Percentiles rank a stretch among this genome's conserved stretches.
These are phyloP conservation scores for Adansonia rubrostipa DNA, from an alignment of 441 rosid species.

Conservation along the genomic window DNA sequence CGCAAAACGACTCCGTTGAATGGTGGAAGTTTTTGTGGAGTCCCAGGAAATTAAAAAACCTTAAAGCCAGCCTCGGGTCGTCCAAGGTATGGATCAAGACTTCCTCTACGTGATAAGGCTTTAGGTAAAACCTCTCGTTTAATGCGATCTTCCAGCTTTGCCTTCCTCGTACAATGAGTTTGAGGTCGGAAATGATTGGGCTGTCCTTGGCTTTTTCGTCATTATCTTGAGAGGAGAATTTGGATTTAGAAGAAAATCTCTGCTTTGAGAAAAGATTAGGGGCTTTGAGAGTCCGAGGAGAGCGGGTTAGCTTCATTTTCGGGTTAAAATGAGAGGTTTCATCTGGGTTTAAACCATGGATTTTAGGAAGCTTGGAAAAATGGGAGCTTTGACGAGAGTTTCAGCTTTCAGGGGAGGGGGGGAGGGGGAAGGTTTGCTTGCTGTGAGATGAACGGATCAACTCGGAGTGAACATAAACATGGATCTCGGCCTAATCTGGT, in stretches of 20 bases:
- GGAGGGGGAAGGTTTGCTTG: not conserved
- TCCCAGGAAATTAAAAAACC: conserved; percentile 89
- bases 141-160: conserved; percentile 72
- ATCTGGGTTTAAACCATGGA: conserved; percentile 7
- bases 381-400: not conserved
- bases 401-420: not conserved
- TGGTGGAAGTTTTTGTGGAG: conserved; percentile 72
- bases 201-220: conserved; percentile 39
- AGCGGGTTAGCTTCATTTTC: conserved; percentile 52
- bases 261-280: conserved; percentile 25
- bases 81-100: conserved; percentile 60
- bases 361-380: not conserved
- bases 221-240: conserved; percentile 25
- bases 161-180: conserved; percentile 60
- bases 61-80: conserved; percentile 70
- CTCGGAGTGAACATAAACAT: not conserved
- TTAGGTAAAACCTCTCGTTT: conserved; percentile 50
- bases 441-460: not conserved
- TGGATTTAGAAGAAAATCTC: conserved; percentile 35
- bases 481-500: not conserved
- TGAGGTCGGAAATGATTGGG: conserved; percentile 51
- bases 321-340: not conserved
- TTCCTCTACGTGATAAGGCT: conserved; percentile 66
- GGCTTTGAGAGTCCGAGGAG: conserved; percentile 29
- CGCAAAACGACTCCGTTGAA: conserved; percentile 73